phyloP scores from a whole-genome alignment of 495 filamentous ascomycete species.

The Beverwykella pulmonaria region DNA sequence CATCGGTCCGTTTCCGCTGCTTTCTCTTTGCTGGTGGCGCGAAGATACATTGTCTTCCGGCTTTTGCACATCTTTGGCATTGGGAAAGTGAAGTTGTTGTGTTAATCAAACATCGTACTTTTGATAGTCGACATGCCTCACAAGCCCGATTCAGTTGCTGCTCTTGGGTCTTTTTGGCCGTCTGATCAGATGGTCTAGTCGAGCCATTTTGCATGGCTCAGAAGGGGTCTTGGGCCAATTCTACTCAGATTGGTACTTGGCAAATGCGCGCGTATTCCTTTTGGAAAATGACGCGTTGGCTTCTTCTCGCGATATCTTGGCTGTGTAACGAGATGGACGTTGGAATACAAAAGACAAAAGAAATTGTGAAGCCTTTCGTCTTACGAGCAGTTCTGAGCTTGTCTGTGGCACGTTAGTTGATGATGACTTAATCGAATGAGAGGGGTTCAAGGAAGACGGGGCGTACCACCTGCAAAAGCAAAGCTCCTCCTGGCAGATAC shows the following conservation, averaged over 20 bases:
- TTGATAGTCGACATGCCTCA: conserved; percentile 37
- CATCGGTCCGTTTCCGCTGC: conserved; percentile 37
- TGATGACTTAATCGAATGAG: too few species aligned
- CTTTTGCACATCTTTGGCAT: conserved; percentile 38
- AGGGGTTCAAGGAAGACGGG: too few species aligned
- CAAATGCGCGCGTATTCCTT: not conserved
- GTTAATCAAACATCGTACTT: conserved; percentile 35
- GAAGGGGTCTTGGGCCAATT: not conserved
- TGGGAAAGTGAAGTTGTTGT: conserved; percentile 13
- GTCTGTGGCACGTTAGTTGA: too few species aligned
- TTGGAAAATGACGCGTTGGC: not conserved
- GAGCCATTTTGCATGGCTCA: conserved; percentile 16
- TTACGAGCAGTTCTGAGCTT: too few species aligned
- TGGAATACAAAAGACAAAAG: too few species aligned
- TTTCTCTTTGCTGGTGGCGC: conserved; percentile 34
- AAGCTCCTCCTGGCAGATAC: not conserved
- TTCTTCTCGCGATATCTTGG: not conserved
- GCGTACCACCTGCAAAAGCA: too few species aligned
- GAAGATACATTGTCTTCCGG: conserved; percentile 33
- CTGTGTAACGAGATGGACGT: too few species aligned
- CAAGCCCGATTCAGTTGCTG: conserved; percentile 39
- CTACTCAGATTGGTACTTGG: not conserved
- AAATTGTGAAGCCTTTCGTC: too few species aligned
- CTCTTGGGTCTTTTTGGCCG: conserved; percentile 23
- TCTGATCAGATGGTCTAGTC: conserved; percentile 6